These are phyloP conservation scores for Rubia balearica DNA, from an alignment of 305 asterid genomes.

Conservation along the genomic window DNA sequence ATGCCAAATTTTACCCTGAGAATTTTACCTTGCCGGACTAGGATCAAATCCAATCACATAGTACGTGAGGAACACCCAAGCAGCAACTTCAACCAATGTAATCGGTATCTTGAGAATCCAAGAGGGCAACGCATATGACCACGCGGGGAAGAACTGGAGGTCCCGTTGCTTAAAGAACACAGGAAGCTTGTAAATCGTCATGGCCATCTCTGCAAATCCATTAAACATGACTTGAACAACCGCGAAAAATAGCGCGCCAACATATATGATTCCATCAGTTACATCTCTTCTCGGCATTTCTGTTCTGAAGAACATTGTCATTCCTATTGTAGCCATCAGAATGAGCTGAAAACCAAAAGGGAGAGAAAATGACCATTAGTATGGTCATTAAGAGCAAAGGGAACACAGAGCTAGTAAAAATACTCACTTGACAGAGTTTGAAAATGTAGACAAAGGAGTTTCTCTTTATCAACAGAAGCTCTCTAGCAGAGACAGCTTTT, in stretches of 20 bases:
- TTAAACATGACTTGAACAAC: constrained; percentile 44
- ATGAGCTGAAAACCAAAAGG: constrained; percentile 24
- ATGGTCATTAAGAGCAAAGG: not conserved
- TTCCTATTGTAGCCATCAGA: constrained; percentile 30
- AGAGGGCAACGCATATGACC: constrained; percentile 71
- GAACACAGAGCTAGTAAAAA: not conserved
- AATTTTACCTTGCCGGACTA: constrained; percentile 44
- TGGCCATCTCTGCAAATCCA: constrained; percentile 49
- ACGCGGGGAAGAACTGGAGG: constrained; percentile 59
- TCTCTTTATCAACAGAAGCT: constrained; percentile 53
- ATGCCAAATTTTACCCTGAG: not conserved
- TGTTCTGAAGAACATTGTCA: constrained; percentile 54
- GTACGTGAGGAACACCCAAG: constrained; percentile 61
- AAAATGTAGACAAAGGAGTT: constrained; percentile 53
- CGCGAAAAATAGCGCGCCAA: constrained; percentile 44
- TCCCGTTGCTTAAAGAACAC: constrained; percentile 79
- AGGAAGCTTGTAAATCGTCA: constrained; percentile 63
- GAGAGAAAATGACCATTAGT: not conserved
- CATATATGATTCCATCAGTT: constrained; percentile 41
- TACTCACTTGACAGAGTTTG: constrained; percentile 31
- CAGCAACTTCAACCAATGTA: constrained; percentile 42
- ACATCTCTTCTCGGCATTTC: constrained; percentile 32
- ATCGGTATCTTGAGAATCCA: constrained; percentile 67
- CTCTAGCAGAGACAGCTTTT: constrained; percentile 54
- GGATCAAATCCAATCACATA: constrained; percentile 74